Percentiles rank a stretch among this genome's conserved stretches.
Evolutionary conservation across 306 rosid genomes (phyloP).

Genomic region (Chamaecrista fasciculata): DNA sequence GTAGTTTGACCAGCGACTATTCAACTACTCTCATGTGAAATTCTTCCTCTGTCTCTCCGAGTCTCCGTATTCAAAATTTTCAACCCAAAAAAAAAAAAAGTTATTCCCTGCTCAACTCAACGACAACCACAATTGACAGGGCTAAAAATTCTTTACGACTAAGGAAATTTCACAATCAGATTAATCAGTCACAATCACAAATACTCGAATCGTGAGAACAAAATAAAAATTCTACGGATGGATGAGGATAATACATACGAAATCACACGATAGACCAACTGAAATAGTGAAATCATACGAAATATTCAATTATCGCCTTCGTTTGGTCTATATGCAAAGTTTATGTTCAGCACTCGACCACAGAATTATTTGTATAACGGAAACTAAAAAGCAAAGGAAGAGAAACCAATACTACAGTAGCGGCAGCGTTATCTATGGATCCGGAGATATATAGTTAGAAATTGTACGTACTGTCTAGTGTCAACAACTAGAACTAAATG

Average conservation of each 20-base stretch:
- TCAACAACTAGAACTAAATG: neutral
- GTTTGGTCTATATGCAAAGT: neutral
- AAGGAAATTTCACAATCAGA: neutral
- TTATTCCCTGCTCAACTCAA: neutral
- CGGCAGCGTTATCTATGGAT: too few species aligned
- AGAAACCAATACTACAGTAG: constrained; percentile 12
- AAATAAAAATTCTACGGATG: neutral
- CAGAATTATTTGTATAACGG: neutral
- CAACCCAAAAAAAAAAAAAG: too few species aligned
- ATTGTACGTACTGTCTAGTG: too few species aligned
- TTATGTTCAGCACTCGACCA: neutral
- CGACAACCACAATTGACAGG: neutral
- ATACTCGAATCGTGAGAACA: neutral
- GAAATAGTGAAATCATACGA: neutral
- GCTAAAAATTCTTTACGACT: neutral
- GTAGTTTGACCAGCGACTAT: neutral
- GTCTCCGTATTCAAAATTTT: neutral
- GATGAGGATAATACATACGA: neutral
- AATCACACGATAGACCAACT: too few species aligned
- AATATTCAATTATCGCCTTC: neutral
- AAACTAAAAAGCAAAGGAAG: neutral
- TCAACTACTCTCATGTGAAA: neutral
- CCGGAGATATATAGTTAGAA: constrained; percentile 6
- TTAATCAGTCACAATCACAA: neutral
- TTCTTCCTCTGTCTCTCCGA: neutral